A percentile compares a stretch with the other conserved stretches of the same genome.
These are phyloP conservation scores for Papilionanthe hybrid DNA, from an alignment of 116 monocot species.

Conservation along the genomic window DNA sequence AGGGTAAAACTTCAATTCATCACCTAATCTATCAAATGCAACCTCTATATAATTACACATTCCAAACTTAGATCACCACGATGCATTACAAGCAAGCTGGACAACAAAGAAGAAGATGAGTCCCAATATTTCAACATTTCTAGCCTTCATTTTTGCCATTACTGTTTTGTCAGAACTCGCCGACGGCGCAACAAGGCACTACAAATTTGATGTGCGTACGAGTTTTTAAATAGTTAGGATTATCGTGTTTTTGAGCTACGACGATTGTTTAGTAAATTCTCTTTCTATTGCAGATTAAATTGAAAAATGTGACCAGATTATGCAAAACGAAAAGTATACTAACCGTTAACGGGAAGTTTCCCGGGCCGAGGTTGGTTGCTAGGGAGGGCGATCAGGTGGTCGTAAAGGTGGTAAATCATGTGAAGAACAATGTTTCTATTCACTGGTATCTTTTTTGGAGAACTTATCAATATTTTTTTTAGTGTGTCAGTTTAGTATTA, in stretches of 20 bases:
- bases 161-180: background rate
- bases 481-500: background rate
- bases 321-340: slow-evolving; percentile 23
- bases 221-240: background rate
- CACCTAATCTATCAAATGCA: background rate
- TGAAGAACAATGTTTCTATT: slow-evolving; percentile 17
- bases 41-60: background rate
- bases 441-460: slow-evolving; percentile 13
- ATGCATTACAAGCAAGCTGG: background rate
- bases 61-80: background rate
- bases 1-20: background rate
- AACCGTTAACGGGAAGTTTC: slow-evolving; percentile 26
- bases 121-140: background rate
- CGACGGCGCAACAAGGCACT: slow-evolving; percentile 10
- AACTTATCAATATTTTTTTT: background rate
- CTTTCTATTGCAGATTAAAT: slow-evolving; percentile 5
- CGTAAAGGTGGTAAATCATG: slow-evolving; percentile 15
- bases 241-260: background rate
- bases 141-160: background rate
- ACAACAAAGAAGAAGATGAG: background rate
- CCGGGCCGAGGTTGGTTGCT: slow-evolving; percentile 20
- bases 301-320: slow-evolving; percentile 21
- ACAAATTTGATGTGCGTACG: slow-evolving; percentile 12
- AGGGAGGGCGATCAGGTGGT: slow-evolving; percentile 24
- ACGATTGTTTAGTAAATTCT: background rate